phyloP scores from a whole-genome alignment of 345 rosid species.

The Anacardium occidentale region DNA sequence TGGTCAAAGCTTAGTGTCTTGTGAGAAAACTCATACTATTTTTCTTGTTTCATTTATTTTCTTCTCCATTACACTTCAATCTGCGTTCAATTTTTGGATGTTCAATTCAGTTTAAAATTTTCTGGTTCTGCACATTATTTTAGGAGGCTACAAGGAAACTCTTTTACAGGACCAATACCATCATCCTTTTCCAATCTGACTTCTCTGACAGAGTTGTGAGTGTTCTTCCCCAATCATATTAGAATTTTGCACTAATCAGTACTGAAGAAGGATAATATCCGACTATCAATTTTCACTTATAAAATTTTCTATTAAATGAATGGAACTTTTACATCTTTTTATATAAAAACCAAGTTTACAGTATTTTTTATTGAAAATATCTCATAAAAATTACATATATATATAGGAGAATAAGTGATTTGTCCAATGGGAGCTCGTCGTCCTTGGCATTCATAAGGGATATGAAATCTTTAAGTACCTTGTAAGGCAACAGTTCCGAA shows the following conservation, averaged over 20 bases:
- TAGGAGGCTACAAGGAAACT: constrained; percentile 70
- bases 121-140: constrained; percentile 23
- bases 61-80: background rate
- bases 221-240: constrained; percentile 10
- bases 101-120: background rate
- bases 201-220: constrained; percentile 59
- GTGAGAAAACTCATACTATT: constrained; percentile 33
- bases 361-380: no score
- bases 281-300: no score
- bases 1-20: constrained; percentile 50
- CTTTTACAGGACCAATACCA: constrained; percentile 67
- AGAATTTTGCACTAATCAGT: background rate
- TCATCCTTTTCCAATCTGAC: constrained; percentile 48
- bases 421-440: constrained; percentile 53
- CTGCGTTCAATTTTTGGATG: background rate
- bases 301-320: no score
- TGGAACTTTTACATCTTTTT: no score
- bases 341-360: no score
- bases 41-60: background rate
- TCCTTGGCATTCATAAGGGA: constrained; percentile 48
- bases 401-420: constrained; percentile 65
- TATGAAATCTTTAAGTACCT: constrained; percentile 41
- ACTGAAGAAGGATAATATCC: background rate
- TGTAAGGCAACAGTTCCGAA: constrained; percentile 39
- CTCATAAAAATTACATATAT: constrained; percentile 7